Percentiles rank a stretch among this genome's conserved stretches.
Conservation (phyloP, 169 alveolate species). For the Plasmodium fragile region DNA sequence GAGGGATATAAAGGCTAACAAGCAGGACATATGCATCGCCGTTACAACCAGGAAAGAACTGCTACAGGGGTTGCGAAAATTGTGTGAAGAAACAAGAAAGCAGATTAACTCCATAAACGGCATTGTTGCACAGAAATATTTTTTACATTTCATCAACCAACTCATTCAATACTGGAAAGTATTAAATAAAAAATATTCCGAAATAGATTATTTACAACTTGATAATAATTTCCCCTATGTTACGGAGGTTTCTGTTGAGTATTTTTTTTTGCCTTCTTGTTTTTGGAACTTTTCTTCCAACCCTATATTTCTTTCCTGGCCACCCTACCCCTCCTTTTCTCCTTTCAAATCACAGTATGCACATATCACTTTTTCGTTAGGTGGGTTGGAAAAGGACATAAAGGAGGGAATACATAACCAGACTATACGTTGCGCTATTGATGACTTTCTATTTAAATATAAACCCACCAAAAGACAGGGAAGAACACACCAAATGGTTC, state of each 20-base stretch:
- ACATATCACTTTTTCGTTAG: slow-evolving; percentile 37
- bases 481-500: neutral
- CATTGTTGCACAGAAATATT: slow-evolving; percentile 66
- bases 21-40: slow-evolving; percentile 52
- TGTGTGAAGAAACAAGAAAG: slow-evolving; percentile 22
- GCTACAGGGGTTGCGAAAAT: slow-evolving; percentile 31
- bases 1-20: slow-evolving; percentile 55
- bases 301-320: slow-evolving; percentile 74
- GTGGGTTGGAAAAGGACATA: neutral
- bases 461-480: neutral
- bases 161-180: slow-evolving; percentile 68
- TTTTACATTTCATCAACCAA: slow-evolving; percentile 43
- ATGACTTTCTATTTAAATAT: neutral
- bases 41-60: slow-evolving; percentile 41
- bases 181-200: slow-evolving; percentile 38
- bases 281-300: slow-evolving; percentile 70
- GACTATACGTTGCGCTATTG: neutral
- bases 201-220: slow-evolving; percentile 53
- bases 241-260: slow-evolving; percentile 45
- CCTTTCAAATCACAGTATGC: slow-evolving; percentile 76
- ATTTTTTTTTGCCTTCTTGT: slow-evolving; percentile 46
- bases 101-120: slow-evolving; percentile 65
- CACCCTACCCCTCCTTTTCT: slow-evolving; percentile 73
- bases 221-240: slow-evolving; percentile 68
- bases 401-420: neutral